Evolutionary conservation across 176 grass and related monocot species (phyloP).

Genomic region (Paspalum notatum): DNA sequence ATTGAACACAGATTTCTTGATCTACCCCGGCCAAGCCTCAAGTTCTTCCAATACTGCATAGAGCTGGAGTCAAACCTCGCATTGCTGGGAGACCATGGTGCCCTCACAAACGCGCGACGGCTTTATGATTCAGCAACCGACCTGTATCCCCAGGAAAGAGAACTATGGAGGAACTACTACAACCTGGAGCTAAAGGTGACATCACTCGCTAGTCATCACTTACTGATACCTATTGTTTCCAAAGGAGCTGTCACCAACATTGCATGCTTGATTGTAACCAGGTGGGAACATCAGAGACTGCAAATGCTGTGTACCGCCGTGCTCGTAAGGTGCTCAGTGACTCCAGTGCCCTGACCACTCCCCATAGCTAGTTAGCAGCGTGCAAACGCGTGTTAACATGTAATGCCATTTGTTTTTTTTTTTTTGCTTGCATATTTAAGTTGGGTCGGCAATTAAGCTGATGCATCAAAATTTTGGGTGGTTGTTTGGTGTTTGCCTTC

Average conservation of each 20-base stretch:
- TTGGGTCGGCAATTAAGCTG: background rate
- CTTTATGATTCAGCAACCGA: slow-evolving; percentile 59
- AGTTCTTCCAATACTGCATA: slow-evolving; percentile 67
- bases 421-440: background rate
- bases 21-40: slow-evolving; percentile 66
- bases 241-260: background rate
- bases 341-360: slow-evolving; percentile 27
- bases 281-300: slow-evolving; percentile 66
- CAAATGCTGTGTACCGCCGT: slow-evolving; percentile 65
- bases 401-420: slow-evolving; percentile 36
- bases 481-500: background rate
- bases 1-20: slow-evolving; percentile 47
- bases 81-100: slow-evolving; percentile 36
- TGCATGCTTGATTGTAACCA: slow-evolving; percentile 23
- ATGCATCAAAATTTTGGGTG: slow-evolving; percentile 8
- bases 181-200: slow-evolving; percentile 65
- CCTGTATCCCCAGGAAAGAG: slow-evolving; percentile 53
- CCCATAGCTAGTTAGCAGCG: slow-evolving; percentile 23
- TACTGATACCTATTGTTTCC: background rate
- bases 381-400: slow-evolving; percentile 4
- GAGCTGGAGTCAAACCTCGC: slow-evolving; percentile 64
- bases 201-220: background rate
- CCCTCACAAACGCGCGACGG: slow-evolving; percentile 41
- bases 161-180: slow-evolving; percentile 73
- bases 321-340: slow-evolving; percentile 62